phyloP scores from a whole-genome alignment of 306 rosid genomes.

The Hylodesmum podocarpum region DNA sequence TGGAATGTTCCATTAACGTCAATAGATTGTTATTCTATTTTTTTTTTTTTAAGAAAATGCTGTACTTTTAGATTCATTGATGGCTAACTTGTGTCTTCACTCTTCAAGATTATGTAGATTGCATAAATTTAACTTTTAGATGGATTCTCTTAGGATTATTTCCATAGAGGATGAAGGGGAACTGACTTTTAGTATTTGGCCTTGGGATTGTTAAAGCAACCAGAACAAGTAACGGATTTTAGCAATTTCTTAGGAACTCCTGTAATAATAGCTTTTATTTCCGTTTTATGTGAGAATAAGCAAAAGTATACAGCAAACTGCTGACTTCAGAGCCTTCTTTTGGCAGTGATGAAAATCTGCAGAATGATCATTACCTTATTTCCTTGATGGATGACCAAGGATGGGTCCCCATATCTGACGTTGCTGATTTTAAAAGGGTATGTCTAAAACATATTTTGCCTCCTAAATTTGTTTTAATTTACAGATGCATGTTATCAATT shows the following conservation, averaged over 20 bases:
- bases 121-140: slow-evolving; percentile 10
- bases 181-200: slow-evolving; percentile 9
- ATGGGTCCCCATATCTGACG: slow-evolving; percentile 71
- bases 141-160: background rate
- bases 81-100: background rate
- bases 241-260: background rate
- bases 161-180: slow-evolving; percentile 21
- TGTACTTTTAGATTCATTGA: background rate
- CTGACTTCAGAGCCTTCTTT: slow-evolving; percentile 50
- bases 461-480: slow-evolving; percentile 4
- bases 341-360: slow-evolving; percentile 95
- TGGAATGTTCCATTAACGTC: background rate
- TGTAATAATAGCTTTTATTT: background rate
- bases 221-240: background rate
- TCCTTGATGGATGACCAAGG: slow-evolving; percentile 95
- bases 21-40: background rate
- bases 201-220: background rate
- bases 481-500: background rate
- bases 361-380: slow-evolving; percentile 67
- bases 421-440: slow-evolving; percentile 95
- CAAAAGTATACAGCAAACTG: slow-evolving; percentile 25
- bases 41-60: background rate
- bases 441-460: slow-evolving; percentile 21
- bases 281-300: background rate
- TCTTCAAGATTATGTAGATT: slow-evolving; percentile 19